These are phyloP conservation scores for Lactarius indigo DNA, from an alignment of 768 basidiomycete genomes.

Conservation along the genomic window DNA sequence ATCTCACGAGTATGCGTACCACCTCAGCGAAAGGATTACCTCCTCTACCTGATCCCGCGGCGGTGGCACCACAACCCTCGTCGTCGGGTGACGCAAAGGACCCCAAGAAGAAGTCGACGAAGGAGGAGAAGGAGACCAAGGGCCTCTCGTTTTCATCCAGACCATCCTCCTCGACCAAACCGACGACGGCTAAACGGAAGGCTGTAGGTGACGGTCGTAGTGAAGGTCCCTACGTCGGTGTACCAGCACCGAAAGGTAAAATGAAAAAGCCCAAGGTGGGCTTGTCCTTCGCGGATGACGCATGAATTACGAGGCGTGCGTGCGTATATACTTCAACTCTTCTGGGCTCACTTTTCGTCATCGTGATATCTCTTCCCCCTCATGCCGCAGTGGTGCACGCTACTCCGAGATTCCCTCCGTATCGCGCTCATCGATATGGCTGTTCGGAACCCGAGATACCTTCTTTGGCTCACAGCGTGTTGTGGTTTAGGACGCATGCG, in stretches of 20 bases:
- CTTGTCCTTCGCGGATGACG: constrained; percentile 59
- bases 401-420: not conserved
- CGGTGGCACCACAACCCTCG: not conserved
- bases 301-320: constrained; percentile 32
- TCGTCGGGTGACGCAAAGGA: constrained; percentile 2
- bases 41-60: constrained; percentile 42
- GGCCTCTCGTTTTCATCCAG: constrained; percentile 42
- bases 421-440: not conserved
- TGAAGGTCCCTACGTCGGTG: constrained; percentile 25
- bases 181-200: constrained; percentile 34
- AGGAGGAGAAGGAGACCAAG: constrained; percentile 25
- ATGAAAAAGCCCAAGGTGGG: constrained; percentile 44
- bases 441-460: not conserved
- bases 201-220: constrained; percentile 34
- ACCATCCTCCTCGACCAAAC: constrained; percentile 20
- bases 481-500: not conserved
- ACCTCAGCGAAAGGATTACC: constrained; percentile 56
- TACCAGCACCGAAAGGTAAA: constrained; percentile 46
- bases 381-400: not conserved
- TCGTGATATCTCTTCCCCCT: not conserved
- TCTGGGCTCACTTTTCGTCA: not conserved
- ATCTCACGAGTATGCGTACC: not conserved
- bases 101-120: not conserved
- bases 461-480: not conserved
- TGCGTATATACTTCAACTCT: not conserved